phyloP scores from a whole-genome alignment of 2,329 filamentous ascomycete species.

The Cladophialophora carrionii region DNA sequence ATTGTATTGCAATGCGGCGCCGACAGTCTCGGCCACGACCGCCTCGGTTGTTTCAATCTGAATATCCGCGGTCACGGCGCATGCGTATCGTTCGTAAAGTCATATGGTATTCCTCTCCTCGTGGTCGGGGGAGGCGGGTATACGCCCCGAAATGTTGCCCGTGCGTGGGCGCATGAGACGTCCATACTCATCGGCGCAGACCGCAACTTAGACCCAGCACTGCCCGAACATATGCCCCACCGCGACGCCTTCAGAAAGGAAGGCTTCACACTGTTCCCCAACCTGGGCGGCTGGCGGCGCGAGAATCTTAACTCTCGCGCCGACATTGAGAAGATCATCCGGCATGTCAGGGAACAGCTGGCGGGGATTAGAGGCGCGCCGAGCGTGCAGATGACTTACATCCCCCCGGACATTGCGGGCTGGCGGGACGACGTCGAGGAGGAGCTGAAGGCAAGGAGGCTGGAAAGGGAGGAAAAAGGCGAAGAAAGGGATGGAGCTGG shows the following conservation, averaged over 20 bases:
- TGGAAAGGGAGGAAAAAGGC: slow-evolving; percentile 47
- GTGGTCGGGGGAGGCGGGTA: slow-evolving; percentile 95
- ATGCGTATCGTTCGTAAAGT: slow-evolving; percentile 88
- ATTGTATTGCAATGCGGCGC: slow-evolving; percentile 96
- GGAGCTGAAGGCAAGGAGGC: slow-evolving; percentile 50
- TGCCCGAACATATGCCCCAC: slow-evolving; percentile 82
- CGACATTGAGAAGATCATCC: slow-evolving; percentile 73
- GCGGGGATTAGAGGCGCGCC: slow-evolving; percentile 82
- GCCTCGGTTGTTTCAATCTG: slow-evolving; percentile 92
- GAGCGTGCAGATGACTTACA: slow-evolving; percentile 79
- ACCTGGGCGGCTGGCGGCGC: slow-evolving; percentile 67
- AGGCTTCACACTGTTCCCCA: slow-evolving; percentile 78
- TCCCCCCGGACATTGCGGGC: slow-evolving; percentile 74
- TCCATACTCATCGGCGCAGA: slow-evolving; percentile 80
- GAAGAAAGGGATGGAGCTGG: slow-evolving; percentile 47
- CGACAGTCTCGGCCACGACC: slow-evolving; percentile 89
- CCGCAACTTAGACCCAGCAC: slow-evolving; percentile 69
- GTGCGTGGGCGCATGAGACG: slow-evolving; percentile 96
- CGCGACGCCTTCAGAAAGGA: slow-evolving; percentile 86
- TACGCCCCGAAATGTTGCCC: slow-evolving; percentile 92
- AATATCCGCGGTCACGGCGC: slow-evolving; percentile 92
- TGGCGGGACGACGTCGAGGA: slow-evolving; percentile 54
- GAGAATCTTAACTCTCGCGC: slow-evolving; percentile 80
- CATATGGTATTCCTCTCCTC: slow-evolving; percentile 76
- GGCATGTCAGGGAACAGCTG: slow-evolving; percentile 81